phyloP scores from a whole-genome alignment of 2,329 filamentous ascomycete species.

The Cordyceps pruinosa region DNA sequence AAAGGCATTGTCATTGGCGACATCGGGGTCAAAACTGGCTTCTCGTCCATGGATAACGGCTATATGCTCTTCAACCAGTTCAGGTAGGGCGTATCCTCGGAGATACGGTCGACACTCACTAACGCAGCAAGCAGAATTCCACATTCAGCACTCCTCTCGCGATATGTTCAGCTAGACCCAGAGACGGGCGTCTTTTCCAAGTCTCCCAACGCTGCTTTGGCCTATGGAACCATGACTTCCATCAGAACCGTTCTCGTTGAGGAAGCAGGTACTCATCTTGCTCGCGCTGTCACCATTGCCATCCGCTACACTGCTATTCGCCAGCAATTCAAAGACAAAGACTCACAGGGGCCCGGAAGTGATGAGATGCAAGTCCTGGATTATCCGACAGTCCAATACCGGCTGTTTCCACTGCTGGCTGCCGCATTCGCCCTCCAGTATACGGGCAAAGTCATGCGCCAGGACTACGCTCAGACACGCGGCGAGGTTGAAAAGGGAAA shows the following conservation, averaged over 20 bases:
- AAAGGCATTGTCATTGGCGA: slow-evolving; percentile 68
- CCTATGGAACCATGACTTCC: slow-evolving; percentile 73
- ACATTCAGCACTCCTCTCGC: slow-evolving; percentile 65
- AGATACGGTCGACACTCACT: neutral
- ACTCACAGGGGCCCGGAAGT: slow-evolving; percentile 48
- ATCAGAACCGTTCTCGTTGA: slow-evolving; percentile 68
- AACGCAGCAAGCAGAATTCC: slow-evolving; percentile 44
- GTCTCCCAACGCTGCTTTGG: slow-evolving; percentile 57
- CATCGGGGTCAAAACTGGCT: slow-evolving; percentile 74
- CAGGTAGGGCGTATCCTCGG: slow-evolving; percentile 23
- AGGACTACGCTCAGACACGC: slow-evolving; percentile 60
- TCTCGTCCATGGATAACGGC: slow-evolving; percentile 78
- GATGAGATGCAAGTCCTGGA: slow-evolving; percentile 71
- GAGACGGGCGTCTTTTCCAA: slow-evolving; percentile 61
- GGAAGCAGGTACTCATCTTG: slow-evolving; percentile 63
- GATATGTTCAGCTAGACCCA: slow-evolving; percentile 63
- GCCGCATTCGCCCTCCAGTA: slow-evolving; percentile 74
- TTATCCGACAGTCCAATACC: slow-evolving; percentile 75
- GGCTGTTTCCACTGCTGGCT: slow-evolving; percentile 64
- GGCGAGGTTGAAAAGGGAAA: slow-evolving; percentile 1
- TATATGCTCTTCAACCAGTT: slow-evolving; percentile 71
- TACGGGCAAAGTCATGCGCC: slow-evolving; percentile 70
- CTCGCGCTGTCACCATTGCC: slow-evolving; percentile 71
- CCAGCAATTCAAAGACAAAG: slow-evolving; percentile 71
- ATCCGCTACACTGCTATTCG: slow-evolving; percentile 67